Evolutionary conservation across 306 rosid genomes (phyloP), one percentile per base, ranked within the genome.

Genomic region (Vigna nakashimae): DNA sequence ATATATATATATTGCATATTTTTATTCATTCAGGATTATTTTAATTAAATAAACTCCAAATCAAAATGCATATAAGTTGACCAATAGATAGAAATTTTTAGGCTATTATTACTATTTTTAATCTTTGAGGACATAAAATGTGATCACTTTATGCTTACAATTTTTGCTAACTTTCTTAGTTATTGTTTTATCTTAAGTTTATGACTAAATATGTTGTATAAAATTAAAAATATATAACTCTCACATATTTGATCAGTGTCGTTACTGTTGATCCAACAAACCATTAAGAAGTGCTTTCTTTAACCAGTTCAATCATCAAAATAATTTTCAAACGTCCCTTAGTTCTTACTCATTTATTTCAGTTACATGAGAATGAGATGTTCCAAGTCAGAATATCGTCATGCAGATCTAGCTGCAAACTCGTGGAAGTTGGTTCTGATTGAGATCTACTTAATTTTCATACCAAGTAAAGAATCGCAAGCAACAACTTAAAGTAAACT

Each of bases 361-460:
- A 53, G 11, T 13, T 51, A 59, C 13, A 15, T 18, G 36, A 52
- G 65, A 74, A 28, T 15, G 32, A 58, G 69, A 60, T 40, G 55
- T 28, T 51, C 68, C 57, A 43, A 82, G 53, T 7, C 45, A 60
- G 51, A 71, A 70, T 7, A 58, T n/a, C 16, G 49, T 56, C 45
- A 85, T 20, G 71, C 83, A 71, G 66, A 71, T 79, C 48, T 49
- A 66, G 46, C 73, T 46, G 74, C 68, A 72, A 70, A 75, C 68
- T 77, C 8, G 14, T 16, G 51, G 55, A 66, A 46, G 38, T 60
- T 81, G 67, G 70, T 71, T 59, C 57, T 34, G 18, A 64, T 1
- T 16, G 67, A 83, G 50, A 26, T 57, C 49, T 20, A 57, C 55
- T 78, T 24, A 55, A 56, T 79, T 69, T 64, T 76, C 24, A 71